A percentile compares a stretch with the other conserved stretches of the same genome.
These are phyloP conservation scores for Astrephomene gubernaculifera DNA, from an alignment of 139 green algal species.

Conservation along the genomic window DNA sequence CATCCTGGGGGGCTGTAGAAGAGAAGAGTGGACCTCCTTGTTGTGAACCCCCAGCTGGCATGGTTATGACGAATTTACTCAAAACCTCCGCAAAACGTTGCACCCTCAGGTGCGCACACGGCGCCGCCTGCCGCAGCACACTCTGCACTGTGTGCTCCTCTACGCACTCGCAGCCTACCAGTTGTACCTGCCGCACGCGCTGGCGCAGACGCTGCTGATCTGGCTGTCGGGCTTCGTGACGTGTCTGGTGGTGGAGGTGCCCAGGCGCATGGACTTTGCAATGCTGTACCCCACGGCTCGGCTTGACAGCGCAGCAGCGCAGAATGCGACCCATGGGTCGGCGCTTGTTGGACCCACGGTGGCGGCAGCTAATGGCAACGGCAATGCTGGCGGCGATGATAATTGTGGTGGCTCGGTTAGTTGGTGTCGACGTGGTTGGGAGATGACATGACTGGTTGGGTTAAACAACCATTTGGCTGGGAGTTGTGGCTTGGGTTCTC, in stretches of 20 bases:
- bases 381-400: neutral
- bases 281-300: neutral
- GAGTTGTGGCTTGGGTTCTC: no score
- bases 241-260: conserved; percentile 36
- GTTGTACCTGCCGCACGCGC: conserved; percentile 14
- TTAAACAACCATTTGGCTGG: no score
- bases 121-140: conserved; percentile 32
- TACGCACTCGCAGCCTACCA: neutral
- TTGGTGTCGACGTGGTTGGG: no score
- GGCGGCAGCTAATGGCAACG: neutral
- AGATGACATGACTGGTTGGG: no score
- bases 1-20: no score
- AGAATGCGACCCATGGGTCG: no score
- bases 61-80: no score
- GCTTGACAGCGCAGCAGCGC: neutral
- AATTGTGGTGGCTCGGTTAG: no score
- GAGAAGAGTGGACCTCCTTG: no score
- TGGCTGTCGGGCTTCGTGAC: conserved; percentile 32
- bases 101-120: conserved; percentile 17
- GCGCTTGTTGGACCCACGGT: no score
- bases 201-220: neutral
- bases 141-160: conserved; percentile 33
- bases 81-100: no score
- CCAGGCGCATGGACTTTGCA: conserved; percentile 20
- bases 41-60: no score